phyloP scores from a whole-genome alignment of 1,284 basidiomycete species.

The Cutaneotrichosporon mucoides region DNA sequence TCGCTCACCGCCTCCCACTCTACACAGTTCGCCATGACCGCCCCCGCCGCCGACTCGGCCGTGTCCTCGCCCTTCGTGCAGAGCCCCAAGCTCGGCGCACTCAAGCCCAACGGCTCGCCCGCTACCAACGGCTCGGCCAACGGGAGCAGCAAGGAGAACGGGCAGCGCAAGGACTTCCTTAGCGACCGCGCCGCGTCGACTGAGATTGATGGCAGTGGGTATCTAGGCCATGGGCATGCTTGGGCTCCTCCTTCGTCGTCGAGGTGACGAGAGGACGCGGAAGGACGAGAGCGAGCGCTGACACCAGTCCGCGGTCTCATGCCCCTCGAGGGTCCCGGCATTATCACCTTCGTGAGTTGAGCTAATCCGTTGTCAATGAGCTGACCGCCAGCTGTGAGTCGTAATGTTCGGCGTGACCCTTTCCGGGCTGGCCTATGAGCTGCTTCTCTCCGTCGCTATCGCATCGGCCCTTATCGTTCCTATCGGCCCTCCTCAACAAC shows the following conservation, averaged over 20 bases:
- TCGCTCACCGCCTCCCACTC: too few relatives aligned
- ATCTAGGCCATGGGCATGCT: too few relatives aligned
- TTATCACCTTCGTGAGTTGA: conserved; percentile 71
- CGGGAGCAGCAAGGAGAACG: background rate
- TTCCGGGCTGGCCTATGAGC: too few relatives aligned
- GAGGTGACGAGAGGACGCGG: too few relatives aligned
- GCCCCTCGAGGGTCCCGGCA: conserved; percentile 72
- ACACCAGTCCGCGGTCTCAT: conserved; percentile 59
- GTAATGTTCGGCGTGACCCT: too few relatives aligned
- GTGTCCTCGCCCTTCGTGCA: conserved; percentile 18
- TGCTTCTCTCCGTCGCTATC: too few relatives aligned
- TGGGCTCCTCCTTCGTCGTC: background rate
- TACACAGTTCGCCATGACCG: background rate
- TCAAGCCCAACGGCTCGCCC: background rate
- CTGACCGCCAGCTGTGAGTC: conserved; percentile 16
- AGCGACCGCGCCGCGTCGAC: conserved; percentile 25
- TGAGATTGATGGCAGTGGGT: conserved; percentile 39
- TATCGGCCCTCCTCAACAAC: too few relatives aligned
- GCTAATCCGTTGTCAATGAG: background rate
- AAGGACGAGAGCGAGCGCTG: background rate
- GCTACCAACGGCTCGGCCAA: conserved; percentile 4
- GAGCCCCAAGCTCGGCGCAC: conserved; percentile 3
- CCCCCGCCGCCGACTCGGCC: conserved; percentile 11
- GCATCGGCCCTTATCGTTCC: too few relatives aligned
- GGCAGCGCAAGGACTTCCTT: conserved; percentile 17